Base-by-base conservation (phyloP, 148 eudicot genomes). In the Rhododendron ovatum region DNA sequence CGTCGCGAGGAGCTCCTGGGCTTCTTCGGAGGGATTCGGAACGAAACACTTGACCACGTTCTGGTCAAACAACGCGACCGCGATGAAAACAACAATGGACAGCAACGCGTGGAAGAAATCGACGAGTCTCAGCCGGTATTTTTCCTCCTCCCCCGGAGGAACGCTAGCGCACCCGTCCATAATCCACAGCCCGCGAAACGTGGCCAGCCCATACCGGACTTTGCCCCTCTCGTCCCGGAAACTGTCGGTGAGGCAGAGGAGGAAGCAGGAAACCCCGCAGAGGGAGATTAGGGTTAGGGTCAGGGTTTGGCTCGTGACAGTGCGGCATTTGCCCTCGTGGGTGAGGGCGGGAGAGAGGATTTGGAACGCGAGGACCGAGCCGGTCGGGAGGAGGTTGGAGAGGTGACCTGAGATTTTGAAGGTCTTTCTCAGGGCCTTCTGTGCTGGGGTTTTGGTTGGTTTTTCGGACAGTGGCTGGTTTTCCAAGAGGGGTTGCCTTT, bases 141-240 rank as follows among this genome's bases (percentile, higher is more conserved):
- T 89, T 0, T 55, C 88, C 2, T 90, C 89, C 43, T 90, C 89
- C 33, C 89, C 89, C 2, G 86, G 84, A 4, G 85, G 81, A 41
- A 91, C 48, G 18, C 63, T 63, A 5, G 76, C 26, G 12, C 90
- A 45, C 1, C 96, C 95, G 80, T 95, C 98, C 10, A 93, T 80
- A 0, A 92, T 89, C 95, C 96, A 93, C 17, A 95, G 28, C 7
- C 99, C 98, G 3, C 78, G 80, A 7, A 89, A 88, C 0, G 98
- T 96, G 5, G 97, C 97, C 28, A 96, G 1, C 0, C 95, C 97
- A 65, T 96, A 94, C 43, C 95, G 90, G n/a, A 96, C 91, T 85
- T 94, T 95, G 1, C 98, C 98, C 2, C 87, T 87, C 26, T 88
- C 89, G 74, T 95, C 98, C 71, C 90, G 82, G 83, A 92, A 82